A percentile compares a stretch with the other conserved stretches of the same genome.
Evolutionary conservation across 2,329 filamentous ascomycete species (phyloP).

Genomic region (Diaporthe citrichinensis): DNA sequence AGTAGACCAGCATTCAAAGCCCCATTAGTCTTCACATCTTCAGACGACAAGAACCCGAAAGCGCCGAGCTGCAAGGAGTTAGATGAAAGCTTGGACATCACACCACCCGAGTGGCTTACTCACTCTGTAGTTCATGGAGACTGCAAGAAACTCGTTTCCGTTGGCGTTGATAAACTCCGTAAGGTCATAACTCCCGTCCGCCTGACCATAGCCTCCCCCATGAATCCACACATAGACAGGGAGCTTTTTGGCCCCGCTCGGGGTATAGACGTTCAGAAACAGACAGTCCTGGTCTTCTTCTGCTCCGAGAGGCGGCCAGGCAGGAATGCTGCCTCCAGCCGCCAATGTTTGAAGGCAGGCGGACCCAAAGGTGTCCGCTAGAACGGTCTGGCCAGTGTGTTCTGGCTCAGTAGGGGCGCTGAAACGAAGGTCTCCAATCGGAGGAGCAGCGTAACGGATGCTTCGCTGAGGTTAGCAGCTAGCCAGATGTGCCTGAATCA

Average conservation of each 20-base stretch:
- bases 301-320: neutral
- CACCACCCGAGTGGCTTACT: neutral
- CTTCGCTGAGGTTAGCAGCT: neutral
- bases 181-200: neutral
- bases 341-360: neutral
- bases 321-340: neutral
- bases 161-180: neutral
- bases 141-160: slow-evolving; percentile 5
- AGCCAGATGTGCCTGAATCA: neutral
- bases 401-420: slow-evolving; percentile 3
- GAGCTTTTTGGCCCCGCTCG: neutral
- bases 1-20: slow-evolving; percentile 1
- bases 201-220: slow-evolving; percentile 1
- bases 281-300: slow-evolving; percentile 6
- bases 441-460: slow-evolving; percentile 17
- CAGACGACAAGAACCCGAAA: slow-evolving; percentile 19
- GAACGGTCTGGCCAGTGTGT: neutral
- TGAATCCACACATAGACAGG: slow-evolving; percentile 16
- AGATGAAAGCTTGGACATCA: neutral
- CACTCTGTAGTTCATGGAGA: slow-evolving; percentile 10
- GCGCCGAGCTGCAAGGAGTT: neutral
- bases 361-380: neutral
- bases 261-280: neutral
- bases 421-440: neutral
- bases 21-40: neutral